Evolutionary conservation across 441 rosid genomes (phyloP).

Genomic region (Croton laevigatus): DNA sequence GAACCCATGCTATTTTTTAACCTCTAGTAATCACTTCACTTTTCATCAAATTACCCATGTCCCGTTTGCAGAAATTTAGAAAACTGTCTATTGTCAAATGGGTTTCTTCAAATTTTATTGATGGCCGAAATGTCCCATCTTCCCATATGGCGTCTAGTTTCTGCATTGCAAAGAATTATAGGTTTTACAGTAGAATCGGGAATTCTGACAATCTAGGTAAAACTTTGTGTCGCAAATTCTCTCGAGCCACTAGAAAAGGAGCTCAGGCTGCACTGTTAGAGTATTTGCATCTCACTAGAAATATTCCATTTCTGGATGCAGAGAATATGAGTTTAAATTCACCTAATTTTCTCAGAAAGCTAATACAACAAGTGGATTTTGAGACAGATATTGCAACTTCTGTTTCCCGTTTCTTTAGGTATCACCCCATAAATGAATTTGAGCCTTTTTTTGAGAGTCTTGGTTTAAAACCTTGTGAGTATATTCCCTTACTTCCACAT

Average conservation of each 20-base stretch:
- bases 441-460: constrained; percentile 88
- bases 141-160: constrained; percentile 24
- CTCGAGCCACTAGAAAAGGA: constrained; percentile 35
- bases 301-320: constrained; percentile 53
- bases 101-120: constrained; percentile 34
- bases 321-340: constrained; percentile 64
- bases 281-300: constrained; percentile 63
- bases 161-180: constrained; percentile 35
- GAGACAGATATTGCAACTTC: constrained; percentile 34
- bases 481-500: constrained; percentile 42
- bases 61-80: constrained; percentile 34
- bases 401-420: constrained; percentile 46
- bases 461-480: constrained; percentile 60
- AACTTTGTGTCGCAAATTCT: constrained; percentile 21
- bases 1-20: neutral
- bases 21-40: neutral
- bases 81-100: constrained; percentile 36
- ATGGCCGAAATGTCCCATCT: constrained; percentile 26
- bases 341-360: constrained; percentile 49
- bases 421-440: constrained; percentile 82
- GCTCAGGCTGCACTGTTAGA: constrained; percentile 69
- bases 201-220: constrained; percentile 15
- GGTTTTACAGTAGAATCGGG: constrained; percentile 34
- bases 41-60: constrained; percentile 30
- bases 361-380: constrained; percentile 33